Percentiles rank a stretch among this genome's conserved stretches.
Evolutionary conservation across 1,284 basidiomycete species (phyloP).

Genomic region (Microbotryomycetes sp.): DNA sequence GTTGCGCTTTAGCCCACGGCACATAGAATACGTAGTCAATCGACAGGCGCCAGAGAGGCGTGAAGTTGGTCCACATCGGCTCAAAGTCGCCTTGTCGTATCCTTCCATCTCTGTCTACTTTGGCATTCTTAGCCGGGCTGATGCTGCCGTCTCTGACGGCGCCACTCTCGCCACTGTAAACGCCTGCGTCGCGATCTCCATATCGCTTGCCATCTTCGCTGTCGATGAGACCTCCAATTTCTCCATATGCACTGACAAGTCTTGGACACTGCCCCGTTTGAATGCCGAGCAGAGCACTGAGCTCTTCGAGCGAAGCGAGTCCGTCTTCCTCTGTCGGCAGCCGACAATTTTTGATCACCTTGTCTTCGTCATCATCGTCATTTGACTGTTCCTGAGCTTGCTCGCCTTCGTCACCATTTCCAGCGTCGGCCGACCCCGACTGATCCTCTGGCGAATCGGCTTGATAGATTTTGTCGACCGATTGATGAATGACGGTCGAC

Average conservation of each 20-base stretch:
- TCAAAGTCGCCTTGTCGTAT: conserved; percentile 24
- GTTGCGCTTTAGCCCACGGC: conserved; percentile 13
- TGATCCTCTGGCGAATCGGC: conserved; percentile 38
- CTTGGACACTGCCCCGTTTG: neutral
- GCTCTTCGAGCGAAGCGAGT: conserved; percentile 57
- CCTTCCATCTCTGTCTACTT: conserved; percentile 11
- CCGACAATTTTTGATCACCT: conserved; percentile 71
- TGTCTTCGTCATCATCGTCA: conserved; percentile 45
- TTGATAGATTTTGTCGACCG: conserved; percentile 53
- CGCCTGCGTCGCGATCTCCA: conserved; percentile 13
- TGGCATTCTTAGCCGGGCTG: neutral
- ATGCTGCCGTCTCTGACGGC: conserved; percentile 1
- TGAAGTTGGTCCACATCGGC: conserved; percentile 28
- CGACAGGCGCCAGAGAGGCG: conserved; percentile 34
- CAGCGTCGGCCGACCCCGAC: conserved; percentile 32
- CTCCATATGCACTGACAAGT: conserved; percentile 24
- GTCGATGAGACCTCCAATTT: conserved; percentile 15
- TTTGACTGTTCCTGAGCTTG: conserved; percentile 48
- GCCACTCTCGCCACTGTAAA: conserved; percentile 20
- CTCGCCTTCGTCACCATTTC: conserved; percentile 46
- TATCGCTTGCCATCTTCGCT: conserved; percentile 16
- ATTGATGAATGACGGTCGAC: conserved; percentile 75
- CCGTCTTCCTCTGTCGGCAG: conserved; percentile 57
- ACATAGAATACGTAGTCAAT: conserved; percentile 24
- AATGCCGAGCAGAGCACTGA: conserved; percentile 50